Evolutionary conservation across 1,284 basidiomycete species (phyloP).

Genomic region (Cerrena zonata): DNA sequence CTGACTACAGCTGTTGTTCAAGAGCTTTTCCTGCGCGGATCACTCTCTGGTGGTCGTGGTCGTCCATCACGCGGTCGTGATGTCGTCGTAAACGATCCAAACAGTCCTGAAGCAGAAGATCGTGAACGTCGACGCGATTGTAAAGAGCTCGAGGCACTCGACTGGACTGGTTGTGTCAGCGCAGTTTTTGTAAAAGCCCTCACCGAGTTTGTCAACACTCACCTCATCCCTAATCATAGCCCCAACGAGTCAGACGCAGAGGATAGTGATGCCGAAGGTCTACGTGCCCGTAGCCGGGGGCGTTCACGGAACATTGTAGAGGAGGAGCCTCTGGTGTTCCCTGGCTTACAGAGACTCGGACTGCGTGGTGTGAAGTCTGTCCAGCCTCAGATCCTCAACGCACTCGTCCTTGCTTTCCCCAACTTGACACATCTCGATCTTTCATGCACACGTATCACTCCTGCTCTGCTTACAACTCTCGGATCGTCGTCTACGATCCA

Average conservation of each 20-base stretch:
- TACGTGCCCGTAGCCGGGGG: slow-evolving; percentile 28
- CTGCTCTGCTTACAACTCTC: slow-evolving; percentile 70
- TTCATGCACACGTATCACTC: slow-evolving; percentile 77
- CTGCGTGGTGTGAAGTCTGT: slow-evolving; percentile 80
- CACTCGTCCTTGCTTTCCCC: slow-evolving; percentile 82
- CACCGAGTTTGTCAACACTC: slow-evolving; percentile 73
- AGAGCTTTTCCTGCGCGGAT: slow-evolving; percentile 81
- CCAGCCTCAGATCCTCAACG: slow-evolving; percentile 64
- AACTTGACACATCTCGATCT: slow-evolving; percentile 87
- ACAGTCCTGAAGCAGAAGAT: slow-evolving; percentile 63
- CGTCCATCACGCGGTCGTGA: slow-evolving; percentile 66
- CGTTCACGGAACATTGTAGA: slow-evolving; percentile 29
- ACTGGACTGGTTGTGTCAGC: slow-evolving; percentile 92
- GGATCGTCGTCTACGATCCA: slow-evolving; percentile 58
- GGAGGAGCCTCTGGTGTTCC: slow-evolving; percentile 59
- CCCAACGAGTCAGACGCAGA: slow-evolving; percentile 40
- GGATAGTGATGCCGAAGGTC: slow-evolving; percentile 39
- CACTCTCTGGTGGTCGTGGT: slow-evolving; percentile 59
- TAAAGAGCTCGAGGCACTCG: slow-evolving; percentile 81
- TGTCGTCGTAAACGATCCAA: slow-evolving; percentile 36
- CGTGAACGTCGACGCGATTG: slow-evolving; percentile 70
- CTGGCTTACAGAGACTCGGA: slow-evolving; percentile 77
- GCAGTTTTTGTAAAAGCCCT: slow-evolving; percentile 81
- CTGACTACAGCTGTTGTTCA: slow-evolving; percentile 75
- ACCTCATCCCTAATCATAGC: slow-evolving; percentile 42